A percentile compares a stretch with the other conserved stretches of the same genome.
Evolutionary conservation across 768 basidiomycete genomes (phyloP).

Genomic region (Phylloporus sp.): DNA sequence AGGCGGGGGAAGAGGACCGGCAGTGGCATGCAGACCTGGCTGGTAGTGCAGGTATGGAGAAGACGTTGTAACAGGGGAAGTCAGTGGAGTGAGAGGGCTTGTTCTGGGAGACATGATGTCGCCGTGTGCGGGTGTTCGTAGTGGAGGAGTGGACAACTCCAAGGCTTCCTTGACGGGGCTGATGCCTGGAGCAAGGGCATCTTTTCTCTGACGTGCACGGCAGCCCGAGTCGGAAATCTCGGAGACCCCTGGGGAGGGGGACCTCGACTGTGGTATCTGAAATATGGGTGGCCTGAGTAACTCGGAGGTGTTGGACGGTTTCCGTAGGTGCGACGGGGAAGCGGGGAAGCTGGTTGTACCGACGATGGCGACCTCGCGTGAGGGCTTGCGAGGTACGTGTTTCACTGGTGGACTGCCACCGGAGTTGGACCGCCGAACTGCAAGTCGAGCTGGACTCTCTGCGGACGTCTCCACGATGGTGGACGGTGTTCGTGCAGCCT

Average conservation of each 20-base stretch:
- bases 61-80: conserved; percentile 24
- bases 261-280: conserved; percentile 35
- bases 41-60: conserved; percentile 56
- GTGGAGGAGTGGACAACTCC: conserved; percentile 28
- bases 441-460: conserved; percentile 17
- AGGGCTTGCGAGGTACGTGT: conserved; percentile 41
- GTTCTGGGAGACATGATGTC: conserved; percentile 27
- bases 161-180: conserved; percentile 27
- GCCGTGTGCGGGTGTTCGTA: conserved; percentile 62
- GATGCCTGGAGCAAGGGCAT: conserved; percentile 30
- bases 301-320: conserved; percentile 24
- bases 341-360: conserved; percentile 36
- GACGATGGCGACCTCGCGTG: conserved; percentile 50
- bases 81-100: conserved; percentile 23
- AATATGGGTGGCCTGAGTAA: conserved; percentile 35
- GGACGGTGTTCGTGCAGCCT: conserved; percentile 32
- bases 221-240: conserved; percentile 32
- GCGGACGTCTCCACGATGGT: conserved; percentile 61
- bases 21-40: conserved; percentile 64
- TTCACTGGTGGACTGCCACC: conserved; percentile 28
- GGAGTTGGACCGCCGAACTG: conserved; percentile 17
- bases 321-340: conserved; percentile 26
- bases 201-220: conserved; percentile 29
- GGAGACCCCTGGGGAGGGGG: conserved; percentile 27
- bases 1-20: conserved; percentile 68